Evolutionary conservation across 495 filamentous ascomycete genomes (phyloP), one percentile per base, ranked within the genome.

Genomic region (Clohesyomyces aquaticus): DNA sequence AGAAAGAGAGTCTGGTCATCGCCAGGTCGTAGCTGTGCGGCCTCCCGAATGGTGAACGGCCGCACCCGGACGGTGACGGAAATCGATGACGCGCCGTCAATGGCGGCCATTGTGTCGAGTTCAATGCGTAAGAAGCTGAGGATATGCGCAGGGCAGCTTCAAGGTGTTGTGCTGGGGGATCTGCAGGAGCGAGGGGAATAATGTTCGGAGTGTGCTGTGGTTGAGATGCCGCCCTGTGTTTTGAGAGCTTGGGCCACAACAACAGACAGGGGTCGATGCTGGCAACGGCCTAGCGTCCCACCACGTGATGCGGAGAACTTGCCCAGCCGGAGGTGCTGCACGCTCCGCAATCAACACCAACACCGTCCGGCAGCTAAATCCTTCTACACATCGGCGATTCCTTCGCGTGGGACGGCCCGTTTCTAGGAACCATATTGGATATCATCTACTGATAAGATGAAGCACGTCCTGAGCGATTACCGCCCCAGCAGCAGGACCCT

Each of bases 1-100:
- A 99, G 85, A 75, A 99, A 98, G 28, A 96, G 75, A 0, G 92
- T 91, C 38, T 87, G 84, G 76, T 98, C 94, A 62, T 98, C 93
- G 69, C 80, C 85, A 74, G 85, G 87, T 41, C 89, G 83, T 52
- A 88, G 71, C 67, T 88, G 85, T 26, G 85, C 85, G 51, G 85
- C 85, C 74, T 88, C 85, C 67, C 84, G 76, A 46, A 91, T 91
- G 46, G 88, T 98, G 73, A 98, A 98, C 4, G 94, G 94, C 66
- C 94, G 90, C 49, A 98, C 94, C 73, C 94, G 86, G 64, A 98
- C 92, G 59, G 85, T 81, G 65, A 89, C 87, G 32, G 85, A 86
- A 72, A 96, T 91, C 32, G 85, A 90, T 53, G 84, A 87, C 54
- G 88, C 84, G 75, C 83, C 83, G 32, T 6, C 32, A 66, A 81